Conservation (phyloP, 371 early-diverging fungal genomes). For the Zopfochytrium polystomum region DNA sequence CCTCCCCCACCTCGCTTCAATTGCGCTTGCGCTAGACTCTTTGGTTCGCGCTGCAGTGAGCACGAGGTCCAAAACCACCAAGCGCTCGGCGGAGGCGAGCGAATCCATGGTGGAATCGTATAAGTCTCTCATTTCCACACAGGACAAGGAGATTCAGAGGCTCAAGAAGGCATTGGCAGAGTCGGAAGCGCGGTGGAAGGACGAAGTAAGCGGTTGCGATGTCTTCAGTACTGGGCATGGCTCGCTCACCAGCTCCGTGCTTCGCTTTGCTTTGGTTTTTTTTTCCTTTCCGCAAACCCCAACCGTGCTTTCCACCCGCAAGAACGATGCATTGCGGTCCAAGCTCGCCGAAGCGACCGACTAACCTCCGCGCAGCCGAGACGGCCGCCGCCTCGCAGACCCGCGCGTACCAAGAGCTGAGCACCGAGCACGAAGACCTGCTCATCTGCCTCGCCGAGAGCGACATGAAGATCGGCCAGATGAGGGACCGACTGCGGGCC, state of each 20-base stretch:
- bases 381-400: neutral
- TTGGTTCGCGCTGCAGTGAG: conserved; percentile 23
- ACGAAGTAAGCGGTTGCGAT: neutral
- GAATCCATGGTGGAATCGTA: conserved; percentile 47
- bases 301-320: no score
- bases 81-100: no score
- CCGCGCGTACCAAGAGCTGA: neutral
- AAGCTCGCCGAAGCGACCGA: neutral
- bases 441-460: conserved; percentile 83
- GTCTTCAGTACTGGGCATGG: no score
- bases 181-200: conserved; percentile 5
- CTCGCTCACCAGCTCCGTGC: no score
- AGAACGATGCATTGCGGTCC: conserved; percentile 9
- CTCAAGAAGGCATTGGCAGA: conserved; percentile 28
- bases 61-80: conserved; percentile 27
- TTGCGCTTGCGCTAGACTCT: no score
- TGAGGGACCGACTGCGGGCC: conserved; percentile 58
- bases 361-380: neutral
- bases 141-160: conserved; percentile 44
- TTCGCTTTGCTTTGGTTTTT: no score
- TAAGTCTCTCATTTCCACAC: conserved; percentile 47
- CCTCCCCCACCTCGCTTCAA: no score
- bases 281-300: no score
- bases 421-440: conserved; percentile 81
- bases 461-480: conserved; percentile 62